phyloP scores from a whole-genome alignment of 2,329 filamentous ascomycete genomes.

The Beauveria brongniartii region DNA sequence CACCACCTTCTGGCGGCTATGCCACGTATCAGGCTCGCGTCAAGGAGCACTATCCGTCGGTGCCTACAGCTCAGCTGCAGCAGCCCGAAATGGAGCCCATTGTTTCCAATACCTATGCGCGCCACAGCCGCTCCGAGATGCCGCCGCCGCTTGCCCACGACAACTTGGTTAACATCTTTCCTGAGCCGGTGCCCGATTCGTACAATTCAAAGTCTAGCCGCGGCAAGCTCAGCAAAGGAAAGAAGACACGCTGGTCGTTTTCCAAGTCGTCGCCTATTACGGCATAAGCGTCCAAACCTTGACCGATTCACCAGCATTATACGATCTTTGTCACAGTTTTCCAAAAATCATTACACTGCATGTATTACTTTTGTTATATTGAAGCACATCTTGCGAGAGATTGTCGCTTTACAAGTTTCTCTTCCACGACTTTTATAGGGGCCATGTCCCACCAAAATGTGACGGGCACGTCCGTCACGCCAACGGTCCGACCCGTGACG shows the following conservation, averaged over 20 bases:
- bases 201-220: background rate
- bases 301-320: background rate
- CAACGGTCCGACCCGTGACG: background rate
- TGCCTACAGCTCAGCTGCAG: conserved; percentile 9
- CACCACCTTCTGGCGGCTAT: background rate
- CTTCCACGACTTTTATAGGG: background rate
- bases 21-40: background rate
- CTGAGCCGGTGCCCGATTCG: conserved; percentile 9
- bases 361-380: background rate
- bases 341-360: background rate
- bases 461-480: background rate
- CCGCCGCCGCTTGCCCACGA: conserved; percentile 5
- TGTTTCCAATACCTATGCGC: conserved; percentile 15
- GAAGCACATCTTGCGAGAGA: background rate
- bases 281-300: conserved; percentile 13
- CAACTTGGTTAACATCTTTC: conserved; percentile 11
- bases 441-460: background rate
- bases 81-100: conserved; percentile 23
- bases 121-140: conserved; percentile 8
- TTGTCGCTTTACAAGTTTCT: background rate
- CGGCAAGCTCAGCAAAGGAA: conserved; percentile 13
- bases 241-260: conserved; percentile 25
- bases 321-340: background rate
- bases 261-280: conserved; percentile 20
- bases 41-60: conserved; percentile 15